A percentile compares a stretch with the other conserved stretches of the same genome.
Evolutionary conservation across 2,329 filamentous ascomycete genomes (phyloP).

Genomic region (Xylariaceae sp.): DNA sequence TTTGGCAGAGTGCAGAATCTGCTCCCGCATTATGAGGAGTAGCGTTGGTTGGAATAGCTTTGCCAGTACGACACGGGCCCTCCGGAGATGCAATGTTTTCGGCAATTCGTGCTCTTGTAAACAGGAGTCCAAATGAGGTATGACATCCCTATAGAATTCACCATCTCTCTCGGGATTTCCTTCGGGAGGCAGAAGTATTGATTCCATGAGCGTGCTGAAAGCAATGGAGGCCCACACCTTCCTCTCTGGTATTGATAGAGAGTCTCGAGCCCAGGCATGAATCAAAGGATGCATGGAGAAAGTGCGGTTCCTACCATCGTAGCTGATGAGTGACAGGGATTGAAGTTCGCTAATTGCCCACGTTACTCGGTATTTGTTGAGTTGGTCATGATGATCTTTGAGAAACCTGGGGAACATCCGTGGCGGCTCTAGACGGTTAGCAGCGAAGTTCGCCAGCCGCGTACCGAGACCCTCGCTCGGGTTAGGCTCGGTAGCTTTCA

Average conservation of each 20-base stretch:
- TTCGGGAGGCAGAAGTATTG: constrained; percentile 5
- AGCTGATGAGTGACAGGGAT: constrained; percentile 7
- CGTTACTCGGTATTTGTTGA: constrained; percentile 7
- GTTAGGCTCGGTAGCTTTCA: constrained; percentile 2
- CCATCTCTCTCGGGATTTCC: constrained; percentile 4
- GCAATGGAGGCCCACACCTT: constrained; percentile 10
- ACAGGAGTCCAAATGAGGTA: constrained; percentile 7
- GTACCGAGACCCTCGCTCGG: neutral
- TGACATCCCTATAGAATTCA: constrained; percentile 6
- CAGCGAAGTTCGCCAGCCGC: neutral
- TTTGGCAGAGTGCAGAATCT: constrained; percentile 6
- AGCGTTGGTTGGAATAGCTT: constrained; percentile 9
- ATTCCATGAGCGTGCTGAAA: constrained; percentile 9
- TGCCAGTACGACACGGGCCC: neutral
- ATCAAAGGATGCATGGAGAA: constrained; percentile 9
- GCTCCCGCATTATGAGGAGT: constrained; percentile 7
- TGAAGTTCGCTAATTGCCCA: constrained; percentile 9
- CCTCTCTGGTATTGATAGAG: constrained; percentile 4
- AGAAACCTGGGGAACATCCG: constrained; percentile 6
- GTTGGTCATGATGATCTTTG: constrained; percentile 5
- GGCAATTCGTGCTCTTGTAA: constrained; percentile 8
- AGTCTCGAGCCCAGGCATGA: constrained; percentile 10
- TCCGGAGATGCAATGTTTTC: neutral
- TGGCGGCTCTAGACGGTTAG: constrained; percentile 6
- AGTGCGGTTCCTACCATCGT: constrained; percentile 9